Conservation (phyloP, 1,139 yeast genomes). For the Yamadazyma pseudoaaseri region DNA sequence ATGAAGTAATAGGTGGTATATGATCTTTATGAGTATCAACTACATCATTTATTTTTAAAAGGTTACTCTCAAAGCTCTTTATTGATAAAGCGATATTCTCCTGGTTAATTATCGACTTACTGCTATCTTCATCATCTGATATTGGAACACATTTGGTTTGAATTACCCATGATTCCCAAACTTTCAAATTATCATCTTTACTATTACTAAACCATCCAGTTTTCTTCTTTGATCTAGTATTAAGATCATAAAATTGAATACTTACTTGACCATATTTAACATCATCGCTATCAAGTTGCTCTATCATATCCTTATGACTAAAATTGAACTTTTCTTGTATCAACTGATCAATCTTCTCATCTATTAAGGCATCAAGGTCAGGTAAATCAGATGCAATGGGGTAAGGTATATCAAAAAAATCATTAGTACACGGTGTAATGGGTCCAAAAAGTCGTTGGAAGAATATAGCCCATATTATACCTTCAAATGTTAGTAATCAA, state of each 20-base stretch:
- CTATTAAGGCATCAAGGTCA: constrained; percentile 45
- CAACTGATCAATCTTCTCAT: constrained; percentile 37
- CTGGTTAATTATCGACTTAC: constrained; percentile 2
- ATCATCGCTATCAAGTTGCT: constrained; percentile 2
- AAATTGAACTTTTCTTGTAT: constrained; percentile 28
- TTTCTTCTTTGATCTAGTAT: constrained; percentile 32
- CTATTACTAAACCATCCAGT: constrained; percentile 44
- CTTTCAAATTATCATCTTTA: constrained; percentile 20
- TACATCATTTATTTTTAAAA: constrained; percentile 48
- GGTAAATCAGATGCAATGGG: constrained; percentile 43
- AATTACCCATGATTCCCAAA: constrained; percentile 48
- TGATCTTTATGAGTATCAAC: constrained; percentile 61
- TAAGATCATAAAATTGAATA: constrained; percentile 29
- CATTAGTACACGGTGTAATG: constrained; percentile 50
- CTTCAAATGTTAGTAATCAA: constrained; percentile 22
- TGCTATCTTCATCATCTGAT: background rate
- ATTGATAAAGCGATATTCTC: constrained; percentile 24
- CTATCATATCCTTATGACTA: background rate
- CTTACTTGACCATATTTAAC: constrained; percentile 22
- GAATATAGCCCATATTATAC: constrained; percentile 64
- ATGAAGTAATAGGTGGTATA: constrained; percentile 71
- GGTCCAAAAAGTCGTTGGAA: constrained; percentile 73
- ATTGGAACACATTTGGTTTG: constrained; percentile 35
- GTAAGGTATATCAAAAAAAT: constrained; percentile 45
- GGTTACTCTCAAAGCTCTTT: constrained; percentile 39